Percentiles rank a stretch among this genome's conserved stretches.
These are phyloP conservation scores for Melaleuca alternifolia DNA, from an alignment of 345 rosid genomes.

Conservation along the genomic window DNA sequence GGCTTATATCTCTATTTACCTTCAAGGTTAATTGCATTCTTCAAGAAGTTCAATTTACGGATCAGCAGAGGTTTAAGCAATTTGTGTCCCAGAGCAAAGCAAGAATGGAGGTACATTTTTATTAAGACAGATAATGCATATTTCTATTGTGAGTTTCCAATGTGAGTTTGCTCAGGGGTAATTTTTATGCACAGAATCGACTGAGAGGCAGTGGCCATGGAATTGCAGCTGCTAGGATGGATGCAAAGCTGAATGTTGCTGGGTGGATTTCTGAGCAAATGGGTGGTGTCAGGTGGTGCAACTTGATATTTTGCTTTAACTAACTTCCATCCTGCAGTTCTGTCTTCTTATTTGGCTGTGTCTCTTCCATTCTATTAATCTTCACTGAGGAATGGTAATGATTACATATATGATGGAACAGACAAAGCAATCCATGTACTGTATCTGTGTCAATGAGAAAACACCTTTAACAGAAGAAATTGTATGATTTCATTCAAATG, in stretches of 20 bases:
- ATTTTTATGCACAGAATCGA: constrained; percentile 46
- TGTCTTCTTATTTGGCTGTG: neutral
- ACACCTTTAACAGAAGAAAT: neutral
- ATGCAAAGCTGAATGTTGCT: constrained; percentile 76
- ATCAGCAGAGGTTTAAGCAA: constrained; percentile 95
- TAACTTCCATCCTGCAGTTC: neutral
- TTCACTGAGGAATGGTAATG: neutral
- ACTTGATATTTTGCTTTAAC: neutral
- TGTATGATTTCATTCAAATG: neutral
- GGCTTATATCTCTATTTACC: neutral
- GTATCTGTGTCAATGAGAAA: neutral
- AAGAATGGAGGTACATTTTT: constrained; percentile 72
- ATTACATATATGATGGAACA: neutral
- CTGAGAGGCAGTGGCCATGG: constrained; percentile 91
- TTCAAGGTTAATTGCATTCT: constrained; percentile 65
- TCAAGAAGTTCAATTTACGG: constrained; percentile 93
- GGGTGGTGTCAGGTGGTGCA: constrained; percentile 86
- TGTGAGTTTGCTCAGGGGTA: neutral
- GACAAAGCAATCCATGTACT: neutral
- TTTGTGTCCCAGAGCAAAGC: constrained; percentile 97
- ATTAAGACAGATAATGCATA: neutral
- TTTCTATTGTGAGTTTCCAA: neutral
- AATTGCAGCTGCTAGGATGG: constrained; percentile 88
- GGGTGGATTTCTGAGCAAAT: constrained; percentile 99
- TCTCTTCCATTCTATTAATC: neutral